These are phyloP conservation scores for Silybum marianum DNA, from an alignment of 129 eudicot species.

Conservation along the genomic window DNA sequence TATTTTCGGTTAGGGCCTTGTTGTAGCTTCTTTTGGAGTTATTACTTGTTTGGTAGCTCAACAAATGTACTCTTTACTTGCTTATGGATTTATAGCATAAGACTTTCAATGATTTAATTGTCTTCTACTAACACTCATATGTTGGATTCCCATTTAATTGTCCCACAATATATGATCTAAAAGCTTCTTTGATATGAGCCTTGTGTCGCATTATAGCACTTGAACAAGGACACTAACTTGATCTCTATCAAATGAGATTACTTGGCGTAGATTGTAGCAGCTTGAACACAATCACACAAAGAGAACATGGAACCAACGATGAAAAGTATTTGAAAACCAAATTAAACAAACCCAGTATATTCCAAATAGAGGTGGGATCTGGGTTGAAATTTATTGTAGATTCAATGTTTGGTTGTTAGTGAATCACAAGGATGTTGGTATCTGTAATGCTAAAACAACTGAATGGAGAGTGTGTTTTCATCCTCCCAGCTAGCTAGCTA, in stretches of 20 bases:
- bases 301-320: no score
- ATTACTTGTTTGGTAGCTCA: not conserved
- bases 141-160: no score
- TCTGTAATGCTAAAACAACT: not conserved
- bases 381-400: not conserved
- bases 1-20: not conserved
- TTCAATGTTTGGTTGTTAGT: not conserved
- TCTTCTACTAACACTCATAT: no score
- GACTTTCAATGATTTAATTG: not conserved
- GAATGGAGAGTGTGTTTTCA: no score
- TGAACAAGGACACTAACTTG: not conserved
- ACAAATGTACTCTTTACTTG: not conserved
- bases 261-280: not conserved
- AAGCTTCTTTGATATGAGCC: not conserved
- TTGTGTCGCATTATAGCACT: not conserved
- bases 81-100: not conserved
- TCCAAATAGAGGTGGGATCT: not conserved
- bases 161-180: no score
- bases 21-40: not conserved
- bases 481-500: no score
- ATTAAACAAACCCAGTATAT: no score
- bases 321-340: no score
- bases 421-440: not conserved
- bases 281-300: no score
- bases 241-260: not conserved